Percentiles rank a stretch among this genome's conserved stretches.
phyloP scores from a whole-genome alignment of 768 basidiomycete species.

The Tulasnella calospora region DNA sequence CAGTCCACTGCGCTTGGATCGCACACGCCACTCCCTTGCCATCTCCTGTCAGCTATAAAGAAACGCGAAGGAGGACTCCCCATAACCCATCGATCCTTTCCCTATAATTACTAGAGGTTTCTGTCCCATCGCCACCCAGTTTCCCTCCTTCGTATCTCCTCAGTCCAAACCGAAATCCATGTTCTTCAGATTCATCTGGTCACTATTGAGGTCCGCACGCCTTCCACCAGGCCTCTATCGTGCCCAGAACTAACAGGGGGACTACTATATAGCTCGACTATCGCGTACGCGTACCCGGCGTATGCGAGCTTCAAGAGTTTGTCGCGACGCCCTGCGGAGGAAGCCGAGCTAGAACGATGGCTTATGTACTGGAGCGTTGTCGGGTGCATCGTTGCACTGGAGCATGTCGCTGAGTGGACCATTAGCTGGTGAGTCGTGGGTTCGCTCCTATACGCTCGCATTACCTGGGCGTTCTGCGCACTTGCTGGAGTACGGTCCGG shows the following conservation, averaged over 20 bases:
- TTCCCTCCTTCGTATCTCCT: not conserved
- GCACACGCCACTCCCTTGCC: not conserved
- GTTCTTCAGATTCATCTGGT: not conserved
- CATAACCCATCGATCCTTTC: not conserved
- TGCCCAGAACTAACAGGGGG: not conserved
- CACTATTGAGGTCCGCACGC: not conserved
- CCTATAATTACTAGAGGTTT: not conserved
- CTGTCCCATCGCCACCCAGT: not conserved
- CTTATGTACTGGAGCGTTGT: constrained; percentile 82
- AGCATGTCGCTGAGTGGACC: constrained; percentile 82
- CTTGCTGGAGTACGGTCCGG: not conserved
- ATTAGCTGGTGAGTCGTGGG: constrained; percentile 65
- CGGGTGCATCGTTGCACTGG: constrained; percentile 63
- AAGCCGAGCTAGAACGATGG: constrained; percentile 86
- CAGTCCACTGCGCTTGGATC: not conserved
- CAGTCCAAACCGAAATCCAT: constrained; percentile 15
- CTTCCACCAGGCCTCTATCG: not conserved
- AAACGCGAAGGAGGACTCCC: not conserved
- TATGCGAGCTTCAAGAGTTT: constrained; percentile 97
- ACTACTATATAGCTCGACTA: constrained; percentile 41
- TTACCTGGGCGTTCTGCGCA: not conserved
- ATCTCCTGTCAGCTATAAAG: not conserved
- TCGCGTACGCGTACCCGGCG: constrained; percentile 83
- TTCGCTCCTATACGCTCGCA: not conserved
- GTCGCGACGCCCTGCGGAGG: constrained; percentile 77